Percentiles rank a stretch among this genome's conserved stretches.
phyloP scores from a whole-genome alignment of 2,329 filamentous ascomycete species.

The Rugonectria rugulosa region DNA sequence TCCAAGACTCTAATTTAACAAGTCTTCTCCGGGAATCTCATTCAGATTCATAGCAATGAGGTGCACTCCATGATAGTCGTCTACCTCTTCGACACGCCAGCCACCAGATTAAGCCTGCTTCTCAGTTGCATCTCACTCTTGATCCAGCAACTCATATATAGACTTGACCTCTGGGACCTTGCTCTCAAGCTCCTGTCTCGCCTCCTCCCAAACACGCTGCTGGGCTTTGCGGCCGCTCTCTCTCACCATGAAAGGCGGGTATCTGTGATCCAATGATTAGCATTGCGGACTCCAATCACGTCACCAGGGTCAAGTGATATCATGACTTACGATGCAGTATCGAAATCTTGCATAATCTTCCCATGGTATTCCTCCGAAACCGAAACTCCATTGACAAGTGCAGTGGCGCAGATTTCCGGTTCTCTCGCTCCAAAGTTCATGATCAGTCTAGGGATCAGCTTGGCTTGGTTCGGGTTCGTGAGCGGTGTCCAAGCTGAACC shows the following conservation, averaged over 20 bases:
- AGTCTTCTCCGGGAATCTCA: too few relatives aligned
- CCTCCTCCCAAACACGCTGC: conserved; percentile 36
- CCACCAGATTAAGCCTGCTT: too few relatives aligned
- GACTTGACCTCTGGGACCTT: conserved; percentile 36
- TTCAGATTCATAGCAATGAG: too few relatives aligned
- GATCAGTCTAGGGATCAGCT: conserved; percentile 47
- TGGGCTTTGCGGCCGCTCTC: conserved; percentile 32
- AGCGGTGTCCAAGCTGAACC: conserved; percentile 49
- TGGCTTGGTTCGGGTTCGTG: conserved; percentile 45
- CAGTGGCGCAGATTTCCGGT: conserved; percentile 46
- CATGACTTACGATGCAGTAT: conserved; percentile 42
- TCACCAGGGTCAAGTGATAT: not conserved
- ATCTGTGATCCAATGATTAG: conserved; percentile 30
- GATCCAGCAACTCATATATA: conserved; percentile 31
- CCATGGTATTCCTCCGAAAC: conserved; percentile 41
- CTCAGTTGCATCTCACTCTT: not conserved
- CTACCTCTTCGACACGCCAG: too few relatives aligned
- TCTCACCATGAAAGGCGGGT: conserved; percentile 48
- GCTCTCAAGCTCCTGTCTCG: conserved; percentile 31
- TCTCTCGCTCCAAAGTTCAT: conserved; percentile 49
- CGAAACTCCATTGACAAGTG: conserved; percentile 47
- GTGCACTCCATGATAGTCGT: too few relatives aligned
- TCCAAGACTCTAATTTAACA: too few relatives aligned
- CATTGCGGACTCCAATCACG: not conserved
- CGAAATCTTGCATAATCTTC: conserved; percentile 49